Evolutionary conservation across 306 rosid genomes (phyloP).

Genomic region (Oemleria cerasiformis): DNA sequence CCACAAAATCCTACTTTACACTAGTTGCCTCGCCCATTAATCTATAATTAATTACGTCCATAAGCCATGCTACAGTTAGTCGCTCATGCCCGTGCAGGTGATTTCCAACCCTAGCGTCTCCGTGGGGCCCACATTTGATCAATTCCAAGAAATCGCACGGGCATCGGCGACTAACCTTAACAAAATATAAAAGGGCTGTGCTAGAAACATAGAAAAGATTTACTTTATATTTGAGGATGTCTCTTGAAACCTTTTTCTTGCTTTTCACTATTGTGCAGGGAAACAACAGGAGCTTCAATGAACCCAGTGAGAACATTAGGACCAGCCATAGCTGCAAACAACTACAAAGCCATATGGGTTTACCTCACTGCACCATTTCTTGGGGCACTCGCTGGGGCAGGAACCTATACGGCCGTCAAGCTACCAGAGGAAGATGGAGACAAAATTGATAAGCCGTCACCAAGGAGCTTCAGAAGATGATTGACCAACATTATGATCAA

Average conservation of each 20-base stretch:
- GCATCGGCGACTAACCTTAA: no score
- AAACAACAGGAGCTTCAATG: constrained; percentile 75
- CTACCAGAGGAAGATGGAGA: constrained; percentile 54
- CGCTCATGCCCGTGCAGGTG: no score
- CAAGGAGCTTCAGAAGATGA: constrained; percentile 63
- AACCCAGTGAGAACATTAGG: constrained; percentile 88
- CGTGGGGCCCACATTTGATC: neutral
- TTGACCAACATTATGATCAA: constrained; percentile 6
- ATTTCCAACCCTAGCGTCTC: neutral
- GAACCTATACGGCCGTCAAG: constrained; percentile 66
- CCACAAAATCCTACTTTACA: neutral
- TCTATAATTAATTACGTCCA: no score
- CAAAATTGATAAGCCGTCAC: constrained; percentile 31
- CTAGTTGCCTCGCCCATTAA: neutral
- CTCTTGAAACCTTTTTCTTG: neutral
- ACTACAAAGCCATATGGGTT: constrained; percentile 77
- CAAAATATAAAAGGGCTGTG: no score
- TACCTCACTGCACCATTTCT: constrained; percentile 79
- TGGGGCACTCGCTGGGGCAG: constrained; percentile 82
- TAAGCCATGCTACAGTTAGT: no score
- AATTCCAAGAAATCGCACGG: no score
- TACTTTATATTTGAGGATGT: neutral
- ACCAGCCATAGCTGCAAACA: constrained; percentile 79
- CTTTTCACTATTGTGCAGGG: constrained; percentile 38
- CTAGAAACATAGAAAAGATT: no score